Conservation (phyloP, 2,329 filamentous ascomycete genomes). For the Diaporthe sp. region DNA sequence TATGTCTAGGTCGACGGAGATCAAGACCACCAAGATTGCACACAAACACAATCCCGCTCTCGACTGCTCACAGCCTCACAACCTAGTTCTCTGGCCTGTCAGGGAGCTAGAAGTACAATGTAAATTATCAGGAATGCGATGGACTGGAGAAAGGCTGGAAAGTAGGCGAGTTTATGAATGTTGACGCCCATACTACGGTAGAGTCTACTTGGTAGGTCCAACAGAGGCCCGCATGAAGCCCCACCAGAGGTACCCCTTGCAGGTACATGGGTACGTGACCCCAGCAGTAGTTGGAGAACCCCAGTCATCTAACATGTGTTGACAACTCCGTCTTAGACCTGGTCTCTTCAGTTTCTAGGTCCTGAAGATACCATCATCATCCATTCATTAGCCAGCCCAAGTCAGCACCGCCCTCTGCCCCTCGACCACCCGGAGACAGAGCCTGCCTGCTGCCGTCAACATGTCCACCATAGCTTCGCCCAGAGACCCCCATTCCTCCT, state of each 20-base stretch:
- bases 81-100: not conserved
- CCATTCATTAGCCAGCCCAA: not conserved
- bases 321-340: not conserved
- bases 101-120: not conserved
- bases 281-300: not conserved
- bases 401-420: not conserved
- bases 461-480: constrained; percentile 78
- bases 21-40: not conserved
- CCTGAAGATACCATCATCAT: not conserved
- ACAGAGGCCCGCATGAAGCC: not conserved
- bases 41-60: not conserved
- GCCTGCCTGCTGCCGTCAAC: constrained; percentile 14
- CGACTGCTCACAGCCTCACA: not conserved
- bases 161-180: not conserved
- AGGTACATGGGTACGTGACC: not conserved
- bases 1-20: not conserved
- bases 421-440: not conserved
- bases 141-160: too few species aligned
- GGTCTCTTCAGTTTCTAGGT: not conserved
- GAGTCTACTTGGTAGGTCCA: not conserved
- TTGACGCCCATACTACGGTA: too few species aligned
- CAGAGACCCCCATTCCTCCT: constrained; percentile 68
- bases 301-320: constrained; percentile 16
- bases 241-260: not conserved
- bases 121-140: not conserved